These are phyloP conservation scores for Cystoisospora suis DNA, from an alignment of 169 alveolate species.

Conservation along the genomic window DNA sequence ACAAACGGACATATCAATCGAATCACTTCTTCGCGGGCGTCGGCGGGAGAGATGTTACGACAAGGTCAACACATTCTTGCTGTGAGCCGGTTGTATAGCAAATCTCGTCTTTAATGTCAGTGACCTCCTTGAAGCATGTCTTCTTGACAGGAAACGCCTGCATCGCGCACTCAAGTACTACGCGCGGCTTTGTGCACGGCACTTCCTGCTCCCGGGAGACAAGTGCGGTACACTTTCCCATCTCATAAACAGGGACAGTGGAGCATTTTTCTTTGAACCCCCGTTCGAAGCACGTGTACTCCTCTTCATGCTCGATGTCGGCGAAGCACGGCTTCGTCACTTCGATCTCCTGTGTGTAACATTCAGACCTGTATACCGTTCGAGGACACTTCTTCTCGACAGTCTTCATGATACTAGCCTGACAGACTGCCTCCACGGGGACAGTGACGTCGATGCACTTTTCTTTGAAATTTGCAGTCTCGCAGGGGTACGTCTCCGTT, in stretches of 20 bases:
- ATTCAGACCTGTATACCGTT: conserved; percentile 38
- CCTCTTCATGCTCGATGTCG: conserved; percentile 33
- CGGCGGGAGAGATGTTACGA: background rate
- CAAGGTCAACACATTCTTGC: conserved; percentile 38
- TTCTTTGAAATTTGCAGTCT: conserved; percentile 47
- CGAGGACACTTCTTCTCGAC: conserved; percentile 52
- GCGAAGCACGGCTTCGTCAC: conserved; percentile 52
- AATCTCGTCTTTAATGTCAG: background rate
- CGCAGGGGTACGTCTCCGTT: conserved; percentile 56
- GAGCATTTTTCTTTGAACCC: conserved; percentile 55
- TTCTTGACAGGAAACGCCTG: conserved; percentile 32
- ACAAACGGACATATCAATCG: too few relatives aligned
- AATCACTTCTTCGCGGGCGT: background rate
- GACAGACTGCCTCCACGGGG: conserved; percentile 46
- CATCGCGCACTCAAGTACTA: conserved; percentile 33
- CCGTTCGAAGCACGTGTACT: conserved; percentile 59
- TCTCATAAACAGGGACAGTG: conserved; percentile 61
- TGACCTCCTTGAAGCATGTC: conserved; percentile 37
- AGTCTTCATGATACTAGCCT: conserved; percentile 45
- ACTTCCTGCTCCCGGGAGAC: conserved; percentile 38
- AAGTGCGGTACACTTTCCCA: conserved; percentile 63
- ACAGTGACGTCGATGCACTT: conserved; percentile 53
- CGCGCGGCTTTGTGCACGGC: conserved; percentile 29
- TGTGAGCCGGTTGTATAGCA: conserved; percentile 40
- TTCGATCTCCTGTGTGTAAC: conserved; percentile 39